Evolutionary conservation across 441 rosid genomes (phyloP), one percentile per base, ranked within the genome.

Genomic region (Arabidopsis lyrata): DNA sequence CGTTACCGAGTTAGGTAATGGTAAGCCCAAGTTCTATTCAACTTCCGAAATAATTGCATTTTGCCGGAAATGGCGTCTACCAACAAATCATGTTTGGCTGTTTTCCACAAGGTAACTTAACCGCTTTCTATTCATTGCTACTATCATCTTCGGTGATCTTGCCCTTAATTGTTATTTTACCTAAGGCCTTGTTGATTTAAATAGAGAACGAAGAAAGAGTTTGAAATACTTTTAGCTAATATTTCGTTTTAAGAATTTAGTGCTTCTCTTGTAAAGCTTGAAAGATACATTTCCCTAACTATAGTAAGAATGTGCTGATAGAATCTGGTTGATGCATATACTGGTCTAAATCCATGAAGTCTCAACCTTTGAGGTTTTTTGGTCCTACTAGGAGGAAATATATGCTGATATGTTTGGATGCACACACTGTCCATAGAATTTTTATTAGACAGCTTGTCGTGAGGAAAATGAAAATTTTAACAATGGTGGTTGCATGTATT

Each of bases 21-120:
- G 98, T 72, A 89, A 91, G 76, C 98, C 99, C 36, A 91, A 87
- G 74, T 95, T 95, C 86, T 95, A 90, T 73, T 87, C 99, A 65
- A 95, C 99, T 74, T 89, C 97, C 42, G 92, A 93, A 81, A 71
- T 95, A 58, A 84, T 90, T 83, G 88, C 91, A 62, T 92, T 95
- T 78, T 95, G 98, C 80, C 79, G 90, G 76, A 87, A 81, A 72
- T 95, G 98, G 98, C 91, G 92, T 57, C 87, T 95, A 72, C 91
- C 99, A 29, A 92, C 95, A 35, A 95, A 95, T 86, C 93, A 95
- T 66, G 80, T 95, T 53, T 95, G 99, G 97, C 82, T 95, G 78
- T 88, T 91, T 83, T 92, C 98, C 68, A 81, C 98, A 73, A 90
- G 98, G 99, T 95, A 80, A 79, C 45, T 53, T 71, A 53, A 64